A percentile compares a stretch with the other conserved stretches of the same genome.
phyloP scores from a whole-genome alignment of 768 basidiomycete species.

The Kwoniella bestiolae region DNA sequence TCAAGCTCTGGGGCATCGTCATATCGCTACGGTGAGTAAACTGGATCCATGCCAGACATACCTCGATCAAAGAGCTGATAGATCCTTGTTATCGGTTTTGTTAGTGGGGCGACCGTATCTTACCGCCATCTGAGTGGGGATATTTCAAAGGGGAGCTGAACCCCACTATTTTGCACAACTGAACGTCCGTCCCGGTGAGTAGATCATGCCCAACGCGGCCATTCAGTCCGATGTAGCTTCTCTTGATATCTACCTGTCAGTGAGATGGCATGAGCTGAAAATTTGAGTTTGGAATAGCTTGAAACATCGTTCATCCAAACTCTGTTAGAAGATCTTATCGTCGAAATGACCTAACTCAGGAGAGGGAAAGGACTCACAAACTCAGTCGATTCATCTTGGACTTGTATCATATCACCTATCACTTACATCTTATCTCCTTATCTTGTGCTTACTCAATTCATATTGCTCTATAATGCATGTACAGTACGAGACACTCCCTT shows the following conservation, averaged over 20 bases:
- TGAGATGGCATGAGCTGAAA: too few relatives aligned
- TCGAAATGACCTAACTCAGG: neutral
- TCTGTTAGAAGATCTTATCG: slow-evolving; percentile 25
- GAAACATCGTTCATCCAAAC: neutral
- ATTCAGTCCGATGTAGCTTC: too few relatives aligned
- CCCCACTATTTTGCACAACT: slow-evolving; percentile 25
- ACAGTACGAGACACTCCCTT: too few relatives aligned
- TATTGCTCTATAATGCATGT: too few relatives aligned
- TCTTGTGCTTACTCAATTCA: too few relatives aligned
- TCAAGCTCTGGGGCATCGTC: slow-evolving; percentile 1
- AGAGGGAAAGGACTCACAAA: too few relatives aligned
- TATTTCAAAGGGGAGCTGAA: slow-evolving; percentile 6
- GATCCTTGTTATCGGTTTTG: neutral
- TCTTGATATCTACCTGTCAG: too few relatives aligned
- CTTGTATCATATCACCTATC: too few relatives aligned
- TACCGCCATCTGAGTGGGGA: slow-evolving; percentile 26
- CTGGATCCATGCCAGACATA: neutral
- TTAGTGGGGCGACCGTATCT: slow-evolving; percentile 33
- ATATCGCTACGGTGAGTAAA: neutral
- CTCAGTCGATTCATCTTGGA: too few relatives aligned
- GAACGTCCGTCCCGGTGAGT: slow-evolving; percentile 30
- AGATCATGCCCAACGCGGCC: neutral
- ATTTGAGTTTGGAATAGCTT: too few relatives aligned
- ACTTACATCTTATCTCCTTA: too few relatives aligned
- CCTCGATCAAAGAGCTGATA: neutral